Evolutionary conservation across 495 filamentous ascomycete species (phyloP).

Genomic region (Penicillium turbatum): DNA sequence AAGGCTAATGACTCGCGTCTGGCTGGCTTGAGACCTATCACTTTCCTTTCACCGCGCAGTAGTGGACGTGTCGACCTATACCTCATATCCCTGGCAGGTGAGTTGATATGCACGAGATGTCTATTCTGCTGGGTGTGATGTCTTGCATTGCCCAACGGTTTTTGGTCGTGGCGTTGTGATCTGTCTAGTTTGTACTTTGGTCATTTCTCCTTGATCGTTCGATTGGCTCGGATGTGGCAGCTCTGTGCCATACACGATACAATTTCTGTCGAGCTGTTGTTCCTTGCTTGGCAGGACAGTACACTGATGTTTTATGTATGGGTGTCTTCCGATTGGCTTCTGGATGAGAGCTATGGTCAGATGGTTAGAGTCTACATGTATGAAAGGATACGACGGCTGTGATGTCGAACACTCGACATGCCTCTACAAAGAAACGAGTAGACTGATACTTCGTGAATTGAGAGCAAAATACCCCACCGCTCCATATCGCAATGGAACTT

Average conservation of each 20-base stretch:
- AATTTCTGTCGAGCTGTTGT: neutral
- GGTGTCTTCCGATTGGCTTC: neutral
- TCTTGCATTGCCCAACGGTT: neutral
- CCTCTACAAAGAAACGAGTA: neutral
- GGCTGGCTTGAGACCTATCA: neutral
- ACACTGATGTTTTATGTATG: neutral
- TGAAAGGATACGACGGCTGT: neutral
- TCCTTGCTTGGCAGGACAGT: neutral
- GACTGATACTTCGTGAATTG: neutral
- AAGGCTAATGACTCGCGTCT: neutral
- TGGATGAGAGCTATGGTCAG: neutral
- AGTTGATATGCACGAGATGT: neutral
- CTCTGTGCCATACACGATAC: neutral
- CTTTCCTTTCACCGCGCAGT: neutral
- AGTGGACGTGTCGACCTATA: neutral
- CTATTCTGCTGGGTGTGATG: neutral
- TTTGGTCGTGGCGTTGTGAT: neutral
- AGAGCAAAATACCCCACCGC: neutral
- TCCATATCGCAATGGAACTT: neutral
- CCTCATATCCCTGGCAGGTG: neutral
- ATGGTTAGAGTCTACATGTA: too few species aligned
- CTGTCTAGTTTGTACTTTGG: neutral
- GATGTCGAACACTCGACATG: neutral
- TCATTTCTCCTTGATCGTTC: neutral
- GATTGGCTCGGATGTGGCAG: neutral